Evolutionary conservation across 148 eudicot species (phyloP).

Genomic region (Arbutus unedo): DNA sequence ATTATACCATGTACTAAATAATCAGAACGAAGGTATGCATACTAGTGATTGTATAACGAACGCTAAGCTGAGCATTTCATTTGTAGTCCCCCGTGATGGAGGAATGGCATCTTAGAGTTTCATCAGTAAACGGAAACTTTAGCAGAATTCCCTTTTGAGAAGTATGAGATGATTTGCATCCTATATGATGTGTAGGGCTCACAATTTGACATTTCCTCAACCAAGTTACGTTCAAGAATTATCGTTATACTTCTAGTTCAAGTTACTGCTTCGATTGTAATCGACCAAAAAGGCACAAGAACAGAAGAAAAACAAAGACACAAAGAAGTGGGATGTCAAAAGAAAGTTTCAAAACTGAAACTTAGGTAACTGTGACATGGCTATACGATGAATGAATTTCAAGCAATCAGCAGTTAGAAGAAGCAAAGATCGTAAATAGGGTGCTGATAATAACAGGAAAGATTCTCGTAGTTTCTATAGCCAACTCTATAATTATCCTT

Average conservation of each 20-base stretch:
- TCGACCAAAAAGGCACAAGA: not conserved
- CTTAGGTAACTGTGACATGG: not conserved
- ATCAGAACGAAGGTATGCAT: not conserved
- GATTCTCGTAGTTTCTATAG: not conserved
- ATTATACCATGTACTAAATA: not conserved
- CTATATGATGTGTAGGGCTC: not conserved
- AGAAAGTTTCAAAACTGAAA: not conserved
- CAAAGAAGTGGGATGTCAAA: not conserved
- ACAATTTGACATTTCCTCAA: not conserved
- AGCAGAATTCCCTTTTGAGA: not conserved
- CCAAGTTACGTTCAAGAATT: not conserved
- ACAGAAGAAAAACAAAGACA: not conserved
- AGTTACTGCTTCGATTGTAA: not conserved
- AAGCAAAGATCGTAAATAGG: not conserved
- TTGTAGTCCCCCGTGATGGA: not conserved
- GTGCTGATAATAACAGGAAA: not conserved
- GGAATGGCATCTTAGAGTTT: not conserved
- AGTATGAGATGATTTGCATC: not conserved
- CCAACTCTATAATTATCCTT: slow-evolving; percentile 7
- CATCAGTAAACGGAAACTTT: not conserved
- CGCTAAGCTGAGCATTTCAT: not conserved
- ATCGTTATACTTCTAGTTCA: not conserved
- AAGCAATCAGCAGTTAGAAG: not conserved
- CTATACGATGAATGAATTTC: not conserved
- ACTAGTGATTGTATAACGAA: not conserved